Evolutionary conservation across 495 filamentous ascomycete species (phyloP).

Genomic region (Annulohypoxylon nitens): DNA sequence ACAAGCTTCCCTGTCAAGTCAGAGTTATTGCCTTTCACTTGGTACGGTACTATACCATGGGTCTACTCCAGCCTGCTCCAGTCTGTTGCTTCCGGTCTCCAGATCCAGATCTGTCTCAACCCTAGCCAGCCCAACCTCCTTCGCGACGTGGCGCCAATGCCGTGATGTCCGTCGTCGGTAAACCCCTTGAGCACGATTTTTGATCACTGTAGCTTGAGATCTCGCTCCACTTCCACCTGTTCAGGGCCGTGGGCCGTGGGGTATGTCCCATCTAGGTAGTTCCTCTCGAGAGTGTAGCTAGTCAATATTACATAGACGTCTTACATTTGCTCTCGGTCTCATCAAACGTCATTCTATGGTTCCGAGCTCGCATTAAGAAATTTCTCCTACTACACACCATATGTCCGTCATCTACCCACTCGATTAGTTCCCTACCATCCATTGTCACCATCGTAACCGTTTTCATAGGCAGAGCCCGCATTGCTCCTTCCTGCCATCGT

Average conservation of each 20-base stretch:
- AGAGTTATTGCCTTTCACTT: slow-evolving; percentile 51
- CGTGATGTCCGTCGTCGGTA: slow-evolving; percentile 57
- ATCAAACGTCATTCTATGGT: slow-evolving; percentile 40
- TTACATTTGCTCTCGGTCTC: slow-evolving; percentile 38
- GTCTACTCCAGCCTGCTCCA: slow-evolving; percentile 29
- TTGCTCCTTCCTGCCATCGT: slow-evolving; percentile 36
- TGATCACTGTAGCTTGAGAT: slow-evolving; percentile 60
- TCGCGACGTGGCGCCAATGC: slow-evolving; percentile 68
- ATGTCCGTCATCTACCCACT: slow-evolving; percentile 41
- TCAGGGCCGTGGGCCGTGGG: slow-evolving; percentile 29
- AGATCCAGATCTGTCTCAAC: slow-evolving; percentile 47
- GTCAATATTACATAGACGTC: slow-evolving; percentile 19
- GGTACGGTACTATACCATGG: slow-evolving; percentile 47
- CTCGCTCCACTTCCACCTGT: slow-evolving; percentile 53
- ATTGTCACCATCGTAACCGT: slow-evolving; percentile 34
- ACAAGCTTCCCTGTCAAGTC: slow-evolving; percentile 50
- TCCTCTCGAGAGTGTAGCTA: slow-evolving; percentile 36
- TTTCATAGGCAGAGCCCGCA: slow-evolving; percentile 46
- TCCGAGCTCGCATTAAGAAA: slow-evolving; percentile 46
- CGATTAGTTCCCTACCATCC: slow-evolving; percentile 41
- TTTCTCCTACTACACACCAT: slow-evolving; percentile 45
- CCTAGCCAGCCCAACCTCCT: slow-evolving; percentile 54
- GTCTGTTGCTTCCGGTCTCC: slow-evolving; percentile 17
- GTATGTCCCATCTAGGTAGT: slow-evolving; percentile 53
- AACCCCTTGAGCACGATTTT: slow-evolving; percentile 54